Base-by-base conservation (phyloP, 257 asterid species). In the Lavandula angustifolia region DNA sequence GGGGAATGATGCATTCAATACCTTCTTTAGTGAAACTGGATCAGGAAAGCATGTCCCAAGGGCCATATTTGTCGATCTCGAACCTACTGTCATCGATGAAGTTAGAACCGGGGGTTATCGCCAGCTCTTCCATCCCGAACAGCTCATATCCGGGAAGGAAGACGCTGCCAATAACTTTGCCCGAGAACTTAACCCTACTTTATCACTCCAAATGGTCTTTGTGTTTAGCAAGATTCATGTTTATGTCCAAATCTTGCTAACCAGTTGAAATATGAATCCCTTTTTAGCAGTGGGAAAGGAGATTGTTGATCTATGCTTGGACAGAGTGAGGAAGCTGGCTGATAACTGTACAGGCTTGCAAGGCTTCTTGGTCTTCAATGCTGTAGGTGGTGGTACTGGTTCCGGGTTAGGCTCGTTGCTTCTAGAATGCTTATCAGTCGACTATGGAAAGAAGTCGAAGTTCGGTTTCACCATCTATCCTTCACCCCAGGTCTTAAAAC, bases 111-210 rank as follows among this genome's bases (percentile, higher is more conserved):
- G 97, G 64, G 46, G 76, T 27, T 90, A 85, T 76, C 92, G 97
- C 74, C 97, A 87, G 87, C 97, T 90, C 57, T 90, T 90, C 80
- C 97, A 90, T 60, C 97, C 97, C 0, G 96, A 90, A 54, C 97
- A 90, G 81, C 97, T 90, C 67, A 90, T 90, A 47, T 90, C 97
- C 0, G 97, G 97, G 9, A 90, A 87, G 81, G 97, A 90, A 73
- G 97, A 90, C 74, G 97, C 97, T 41, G 97, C 97, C 8, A 90
- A 90, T 75, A 90, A 90, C 64, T 90, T 87, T 27, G 96, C 97
- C 2, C 77, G 97, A 67, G 97, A 27, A 7, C 3, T 9, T 29
- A 43, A 40, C 22, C 32, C 10, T 55, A 22, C 27, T 69, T 43
- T 14, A 12, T 12, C 31, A 49, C 9, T 16, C 12, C 13, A 10